phyloP scores from a whole-genome alignment of 2,329 filamentous ascomycete species.

The Fusarium begoniae region DNA sequence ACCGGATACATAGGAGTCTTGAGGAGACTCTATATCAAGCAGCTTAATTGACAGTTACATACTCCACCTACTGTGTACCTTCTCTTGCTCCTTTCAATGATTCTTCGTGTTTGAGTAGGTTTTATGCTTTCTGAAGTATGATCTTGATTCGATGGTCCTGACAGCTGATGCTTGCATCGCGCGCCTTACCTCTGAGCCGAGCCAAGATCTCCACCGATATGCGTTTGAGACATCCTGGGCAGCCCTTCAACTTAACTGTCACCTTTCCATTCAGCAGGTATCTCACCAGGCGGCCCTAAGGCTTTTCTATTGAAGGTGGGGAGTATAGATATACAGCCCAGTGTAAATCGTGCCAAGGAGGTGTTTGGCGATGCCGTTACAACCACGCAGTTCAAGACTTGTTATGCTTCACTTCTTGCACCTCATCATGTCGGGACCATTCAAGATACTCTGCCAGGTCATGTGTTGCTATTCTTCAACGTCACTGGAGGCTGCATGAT shows the following conservation, averaged over 20 bases:
- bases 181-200: rapidly evolving
- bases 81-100: not conserved
- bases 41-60: too few species aligned
- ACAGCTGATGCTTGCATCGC: not conserved
- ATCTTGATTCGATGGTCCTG: rapidly evolving
- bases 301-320: not conserved
- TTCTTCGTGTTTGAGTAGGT: not conserved
- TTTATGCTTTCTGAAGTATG: not conserved
- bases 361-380: rapidly evolving
- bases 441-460: not conserved
- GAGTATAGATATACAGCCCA: not conserved
- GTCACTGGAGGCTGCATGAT: not conserved
- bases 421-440: rapidly evolving
- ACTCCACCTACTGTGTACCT: not conserved
- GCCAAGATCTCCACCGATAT: not conserved
- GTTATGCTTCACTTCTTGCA: not conserved
- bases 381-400: not conserved
- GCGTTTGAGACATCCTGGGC: too few species aligned
- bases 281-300: too few species aligned
- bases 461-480: rapidly evolving
- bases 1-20: rapidly evolving
- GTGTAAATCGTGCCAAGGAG: rapidly evolving
- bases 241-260: too few species aligned
- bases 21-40: not conserved
- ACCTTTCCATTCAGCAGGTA: rapidly evolving